Evolutionary conservation across 768 basidiomycete genomes (phyloP).

Genomic region (Galerina marginata): DNA sequence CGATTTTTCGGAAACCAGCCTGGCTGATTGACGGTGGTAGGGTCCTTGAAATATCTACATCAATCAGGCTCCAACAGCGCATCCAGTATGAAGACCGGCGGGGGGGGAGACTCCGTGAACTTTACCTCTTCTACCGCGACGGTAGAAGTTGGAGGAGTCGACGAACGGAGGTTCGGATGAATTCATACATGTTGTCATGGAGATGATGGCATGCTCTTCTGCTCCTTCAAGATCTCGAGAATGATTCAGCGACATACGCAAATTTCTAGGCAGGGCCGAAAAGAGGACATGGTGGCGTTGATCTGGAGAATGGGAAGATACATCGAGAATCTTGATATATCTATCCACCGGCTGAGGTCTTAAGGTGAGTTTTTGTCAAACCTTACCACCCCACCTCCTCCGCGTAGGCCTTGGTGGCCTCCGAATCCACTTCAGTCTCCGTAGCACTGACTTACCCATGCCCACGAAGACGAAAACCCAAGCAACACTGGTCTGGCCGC

Average conservation of each 20-base stretch:
- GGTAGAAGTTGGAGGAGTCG: background rate
- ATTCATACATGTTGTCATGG: constrained; percentile 12
- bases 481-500: constrained; percentile 31
- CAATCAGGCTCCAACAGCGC: background rate
- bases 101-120: background rate
- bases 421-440: background rate
- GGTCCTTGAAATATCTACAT: background rate
- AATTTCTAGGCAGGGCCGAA: constrained; percentile 1
- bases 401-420: constrained; percentile 6
- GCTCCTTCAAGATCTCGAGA: constrained; percentile 9
- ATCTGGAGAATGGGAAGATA: constrained; percentile 16
- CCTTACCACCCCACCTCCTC: background rate
- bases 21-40: background rate
- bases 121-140: background rate
- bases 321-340: constrained; percentile 24
- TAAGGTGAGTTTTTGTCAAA: constrained; percentile 3
- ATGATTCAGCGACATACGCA: constrained; percentile 4
- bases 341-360: constrained; percentile 4
- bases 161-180: constrained; percentile 7
- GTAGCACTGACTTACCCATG: constrained; percentile 4
- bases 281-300: constrained; percentile 15
- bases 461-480: constrained; percentile 14
- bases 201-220: constrained; percentile 14
- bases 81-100: background rate
- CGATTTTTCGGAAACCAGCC: too few relatives aligned